Evolutionary conservation across 768 basidiomycete genomes (phyloP).

Genomic region (Boletales sp.): DNA sequence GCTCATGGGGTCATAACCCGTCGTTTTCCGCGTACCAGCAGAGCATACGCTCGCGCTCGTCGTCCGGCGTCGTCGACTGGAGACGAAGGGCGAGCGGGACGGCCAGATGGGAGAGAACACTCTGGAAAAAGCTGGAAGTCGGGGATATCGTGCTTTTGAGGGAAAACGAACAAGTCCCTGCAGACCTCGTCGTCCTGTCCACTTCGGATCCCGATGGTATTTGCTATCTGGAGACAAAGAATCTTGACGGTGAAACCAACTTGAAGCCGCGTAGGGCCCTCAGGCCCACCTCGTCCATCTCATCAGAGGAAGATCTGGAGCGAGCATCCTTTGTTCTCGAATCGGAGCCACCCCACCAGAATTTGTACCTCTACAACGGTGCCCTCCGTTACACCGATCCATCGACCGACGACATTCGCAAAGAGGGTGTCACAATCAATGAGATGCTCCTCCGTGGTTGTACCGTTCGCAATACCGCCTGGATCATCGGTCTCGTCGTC

Average conservation of each 20-base stretch:
- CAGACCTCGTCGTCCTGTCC: conserved; percentile 89
- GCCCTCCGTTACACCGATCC: conserved; percentile 73
- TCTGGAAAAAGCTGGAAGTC: conserved; percentile 99
- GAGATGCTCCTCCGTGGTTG: conserved; percentile 92
- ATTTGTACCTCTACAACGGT: conserved; percentile 87
- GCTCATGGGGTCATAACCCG: conserved; percentile 35
- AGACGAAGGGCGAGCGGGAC: conserved; percentile 61
- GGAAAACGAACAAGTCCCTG: conserved; percentile 95
- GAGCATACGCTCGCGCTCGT: conserved; percentile 53
- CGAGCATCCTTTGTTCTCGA: conserved; percentile 85
- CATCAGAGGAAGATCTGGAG: conserved; percentile 87
- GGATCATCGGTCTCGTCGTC: conserved; percentile 91
- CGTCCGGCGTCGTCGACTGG: conserved; percentile 81
- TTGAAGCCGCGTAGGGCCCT: conserved; percentile 82
- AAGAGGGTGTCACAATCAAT: conserved; percentile 81
- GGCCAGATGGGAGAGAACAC: conserved; percentile 88
- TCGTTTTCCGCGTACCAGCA: conserved; percentile 51
- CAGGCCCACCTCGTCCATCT: conserved; percentile 69
- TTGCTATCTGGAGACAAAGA: conserved; percentile 98
- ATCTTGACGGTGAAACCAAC: conserved; percentile 96
- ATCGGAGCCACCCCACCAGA: conserved; percentile 90
- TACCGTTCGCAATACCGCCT: conserved; percentile 82
- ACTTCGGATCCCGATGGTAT: conserved; percentile 89
- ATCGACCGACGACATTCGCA: conserved; percentile 46
- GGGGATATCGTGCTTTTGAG: conserved; percentile 90